A percentile compares a stretch with the other conserved stretches of the same genome.
Conservation (phyloP, 2,329 filamentous ascomycete species). For the Acarospora socialis region DNA sequence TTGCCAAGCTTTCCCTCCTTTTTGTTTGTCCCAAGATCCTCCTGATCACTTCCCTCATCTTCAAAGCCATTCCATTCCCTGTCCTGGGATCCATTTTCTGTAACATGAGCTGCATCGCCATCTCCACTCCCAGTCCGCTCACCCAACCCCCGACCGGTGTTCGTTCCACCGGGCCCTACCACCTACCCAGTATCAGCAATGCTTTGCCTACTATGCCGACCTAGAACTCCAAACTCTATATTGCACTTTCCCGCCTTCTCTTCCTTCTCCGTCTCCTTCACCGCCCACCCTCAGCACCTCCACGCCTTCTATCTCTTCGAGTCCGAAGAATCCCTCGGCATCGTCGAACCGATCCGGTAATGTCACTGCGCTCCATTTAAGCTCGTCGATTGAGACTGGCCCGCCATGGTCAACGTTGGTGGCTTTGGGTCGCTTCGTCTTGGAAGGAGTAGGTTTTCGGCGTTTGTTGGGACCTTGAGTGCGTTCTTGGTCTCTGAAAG, state of each 20-base stretch:
- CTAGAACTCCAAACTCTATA: too few relatives aligned
- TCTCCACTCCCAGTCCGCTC: conserved; percentile 7
- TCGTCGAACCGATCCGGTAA: conserved; percentile 68
- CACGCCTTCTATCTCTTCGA: conserved; percentile 86
- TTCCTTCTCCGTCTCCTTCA: conserved; percentile 37
- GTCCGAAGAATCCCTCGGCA: conserved; percentile 81
- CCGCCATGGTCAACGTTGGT: too few relatives aligned
- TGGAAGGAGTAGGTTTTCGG: too few relatives aligned
- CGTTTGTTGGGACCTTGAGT: too few relatives aligned
- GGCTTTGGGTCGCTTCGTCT: too few relatives aligned
- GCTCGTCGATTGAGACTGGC: conserved; percentile 38
- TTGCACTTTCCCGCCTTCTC: conserved; percentile 22
- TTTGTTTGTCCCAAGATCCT: not conserved
- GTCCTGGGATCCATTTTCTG: too few relatives aligned
- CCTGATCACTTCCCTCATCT: conserved; percentile 37
- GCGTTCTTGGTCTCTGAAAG: too few relatives aligned
- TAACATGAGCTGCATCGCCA: too few relatives aligned
- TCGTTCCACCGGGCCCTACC: conserved; percentile 18
- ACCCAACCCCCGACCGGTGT: conserved; percentile 17
- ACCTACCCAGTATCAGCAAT: conserved; percentile 12
- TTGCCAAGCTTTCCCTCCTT: not conserved
- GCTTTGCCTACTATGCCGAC: conserved; percentile 9
- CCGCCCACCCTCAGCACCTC: conserved; percentile 52
- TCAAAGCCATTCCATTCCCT: conserved; percentile 35
- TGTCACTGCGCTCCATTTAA: conserved; percentile 49